Conservation (phyloP, 208 protist genomes). For the Leishmania gerbilli region DNA sequence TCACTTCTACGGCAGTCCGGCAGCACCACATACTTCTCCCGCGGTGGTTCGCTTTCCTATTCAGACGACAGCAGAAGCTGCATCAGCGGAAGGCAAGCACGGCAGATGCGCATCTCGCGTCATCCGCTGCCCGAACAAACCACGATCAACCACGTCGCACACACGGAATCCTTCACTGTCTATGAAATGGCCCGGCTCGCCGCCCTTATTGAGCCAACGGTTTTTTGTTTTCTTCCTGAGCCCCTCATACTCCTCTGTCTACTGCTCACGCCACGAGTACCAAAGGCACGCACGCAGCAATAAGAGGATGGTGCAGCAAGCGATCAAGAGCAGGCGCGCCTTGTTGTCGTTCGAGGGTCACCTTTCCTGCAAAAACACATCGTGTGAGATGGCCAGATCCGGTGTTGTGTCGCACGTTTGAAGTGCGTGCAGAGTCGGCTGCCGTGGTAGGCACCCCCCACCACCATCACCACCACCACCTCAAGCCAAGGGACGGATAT, state of each 20-base stretch:
- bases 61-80: neutral
- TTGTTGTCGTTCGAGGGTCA: neutral
- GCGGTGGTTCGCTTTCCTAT: neutral
- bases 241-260: slow-evolving; percentile 26
- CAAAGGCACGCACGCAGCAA: slow-evolving; percentile 19
- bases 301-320: slow-evolving; percentile 30
- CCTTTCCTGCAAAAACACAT: neutral
- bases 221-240: neutral
- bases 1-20: neutral
- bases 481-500: neutral
- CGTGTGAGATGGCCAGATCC: neutral
- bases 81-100: neutral
- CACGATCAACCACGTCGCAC: neutral
- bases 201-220: neutral
- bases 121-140: neutral
- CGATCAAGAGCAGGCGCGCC: neutral
- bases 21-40: neutral
- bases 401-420: neutral
- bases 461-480: neutral
- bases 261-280: slow-evolving; percentile 26
- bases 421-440: neutral
- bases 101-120: neutral
- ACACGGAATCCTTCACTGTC: neutral
- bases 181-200: no score
- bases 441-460: neutral